These are phyloP conservation scores for Rhodamnia rubescens DNA, from an alignment of 345 rosid species.

Conservation along the genomic window DNA sequence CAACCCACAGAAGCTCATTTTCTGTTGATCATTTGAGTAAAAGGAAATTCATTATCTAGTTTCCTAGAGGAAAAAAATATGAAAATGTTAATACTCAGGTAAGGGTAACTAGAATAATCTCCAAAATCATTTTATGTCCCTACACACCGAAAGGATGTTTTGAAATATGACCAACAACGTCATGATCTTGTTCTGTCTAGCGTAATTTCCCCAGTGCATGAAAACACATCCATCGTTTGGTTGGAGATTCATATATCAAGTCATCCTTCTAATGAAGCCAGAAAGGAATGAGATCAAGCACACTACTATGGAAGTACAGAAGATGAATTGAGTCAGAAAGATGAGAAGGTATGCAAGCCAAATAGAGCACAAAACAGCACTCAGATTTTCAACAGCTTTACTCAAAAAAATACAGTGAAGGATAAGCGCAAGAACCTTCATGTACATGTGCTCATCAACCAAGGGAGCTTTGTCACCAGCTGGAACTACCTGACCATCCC, in stretches of 20 bases:
- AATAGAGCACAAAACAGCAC: neutral
- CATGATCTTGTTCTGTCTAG: neutral
- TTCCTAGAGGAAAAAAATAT: neutral
- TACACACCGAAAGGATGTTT: neutral
- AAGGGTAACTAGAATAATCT: neutral
- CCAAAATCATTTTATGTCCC: neutral
- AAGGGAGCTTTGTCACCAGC: constrained; percentile 26
- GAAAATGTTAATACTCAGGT: neutral
- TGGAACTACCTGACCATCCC: constrained; percentile 21
- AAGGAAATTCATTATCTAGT: neutral
- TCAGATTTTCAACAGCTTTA: neutral
- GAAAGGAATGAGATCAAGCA: neutral
- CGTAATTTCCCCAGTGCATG: neutral
- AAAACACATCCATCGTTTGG: neutral
- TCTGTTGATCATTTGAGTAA: neutral
- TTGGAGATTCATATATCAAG: neutral
- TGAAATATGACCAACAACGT: neutral
- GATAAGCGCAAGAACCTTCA: constrained; percentile 40
- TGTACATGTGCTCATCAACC: constrained; percentile 53
- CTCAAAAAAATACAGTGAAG: neutral
- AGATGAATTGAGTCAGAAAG: neutral
- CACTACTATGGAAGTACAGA: neutral
- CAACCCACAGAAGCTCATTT: neutral
- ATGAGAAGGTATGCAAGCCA: neutral
- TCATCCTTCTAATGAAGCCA: neutral